These are phyloP conservation scores for Neopestalotiopsis rosae DNA, from an alignment of 2,329 filamentous ascomycete species.

Conservation along the genomic window DNA sequence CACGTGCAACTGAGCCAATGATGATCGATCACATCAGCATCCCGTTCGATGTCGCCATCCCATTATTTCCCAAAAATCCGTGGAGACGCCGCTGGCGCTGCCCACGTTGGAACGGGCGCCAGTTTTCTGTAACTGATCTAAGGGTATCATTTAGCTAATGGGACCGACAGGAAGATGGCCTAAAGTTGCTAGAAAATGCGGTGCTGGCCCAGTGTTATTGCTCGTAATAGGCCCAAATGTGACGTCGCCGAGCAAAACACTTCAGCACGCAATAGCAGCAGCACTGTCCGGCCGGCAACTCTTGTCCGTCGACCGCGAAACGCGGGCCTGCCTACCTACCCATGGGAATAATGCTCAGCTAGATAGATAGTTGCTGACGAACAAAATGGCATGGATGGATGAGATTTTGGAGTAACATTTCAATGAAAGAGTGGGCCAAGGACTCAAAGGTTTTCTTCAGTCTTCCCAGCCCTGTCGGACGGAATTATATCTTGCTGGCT, in stretches of 20 bases:
- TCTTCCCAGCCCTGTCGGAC: background rate
- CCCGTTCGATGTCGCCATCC: slow-evolving; percentile 30
- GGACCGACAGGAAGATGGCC: background rate
- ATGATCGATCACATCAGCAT: slow-evolving; percentile 28
- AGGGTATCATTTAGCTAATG: slow-evolving; percentile 13
- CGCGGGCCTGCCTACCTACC: background rate
- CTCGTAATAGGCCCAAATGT: background rate
- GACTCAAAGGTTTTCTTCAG: background rate
- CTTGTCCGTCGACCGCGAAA: background rate
- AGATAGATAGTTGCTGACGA: background rate
- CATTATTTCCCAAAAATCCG: slow-evolving; percentile 4
- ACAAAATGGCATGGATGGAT: background rate
- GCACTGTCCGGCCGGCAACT: background rate
- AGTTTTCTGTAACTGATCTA: slow-evolving; percentile 12
- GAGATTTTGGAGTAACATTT: background rate
- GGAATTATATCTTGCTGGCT: background rate
- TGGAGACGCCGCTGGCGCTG: background rate
- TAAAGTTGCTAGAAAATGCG: background rate
- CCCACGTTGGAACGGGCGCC: background rate
- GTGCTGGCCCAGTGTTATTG: background rate
- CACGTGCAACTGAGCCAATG: slow-evolving; percentile 9
- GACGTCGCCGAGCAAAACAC: background rate
- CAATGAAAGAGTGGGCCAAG: background rate
- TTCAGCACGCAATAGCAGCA: background rate
- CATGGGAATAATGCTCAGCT: background rate